Conservation (phyloP, 2,329 filamentous ascomycete species). For the Metarhizium anisopliae region DNA sequence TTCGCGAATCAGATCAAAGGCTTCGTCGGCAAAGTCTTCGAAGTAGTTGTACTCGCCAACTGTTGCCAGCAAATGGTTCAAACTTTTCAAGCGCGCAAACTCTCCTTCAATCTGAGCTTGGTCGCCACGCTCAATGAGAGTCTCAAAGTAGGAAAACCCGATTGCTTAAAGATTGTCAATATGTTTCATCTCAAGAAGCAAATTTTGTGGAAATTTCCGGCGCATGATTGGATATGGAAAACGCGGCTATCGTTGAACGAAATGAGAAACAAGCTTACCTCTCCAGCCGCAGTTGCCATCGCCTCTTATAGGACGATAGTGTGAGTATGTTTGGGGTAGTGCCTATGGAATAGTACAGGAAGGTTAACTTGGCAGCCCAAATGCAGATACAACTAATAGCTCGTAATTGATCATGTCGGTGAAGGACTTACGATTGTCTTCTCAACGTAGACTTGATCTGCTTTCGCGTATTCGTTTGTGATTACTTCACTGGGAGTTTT, state of each 20-base stretch:
- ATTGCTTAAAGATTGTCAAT: constrained; percentile 51
- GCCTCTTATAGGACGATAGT: constrained; percentile 79
- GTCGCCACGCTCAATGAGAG: constrained; percentile 61
- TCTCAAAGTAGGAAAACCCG: constrained; percentile 89
- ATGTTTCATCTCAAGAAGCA: background rate
- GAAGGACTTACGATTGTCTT: constrained; percentile 68
- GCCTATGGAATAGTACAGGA: constrained; percentile 38
- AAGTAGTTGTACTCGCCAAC: constrained; percentile 63
- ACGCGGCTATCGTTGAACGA: background rate
- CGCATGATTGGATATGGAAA: background rate
- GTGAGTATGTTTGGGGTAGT: constrained; percentile 73
- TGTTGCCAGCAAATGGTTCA: constrained; percentile 61
- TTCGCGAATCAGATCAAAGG: constrained; percentile 56
- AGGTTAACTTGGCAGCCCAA: background rate
- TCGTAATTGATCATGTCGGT: background rate
- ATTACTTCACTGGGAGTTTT: constrained; percentile 71
- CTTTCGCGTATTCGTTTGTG: constrained; percentile 77
- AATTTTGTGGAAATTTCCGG: background rate
- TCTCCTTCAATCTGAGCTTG: constrained; percentile 59
- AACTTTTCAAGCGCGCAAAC: constrained; percentile 58
- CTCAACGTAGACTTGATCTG: constrained; percentile 72
- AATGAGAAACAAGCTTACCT: constrained; percentile 51
- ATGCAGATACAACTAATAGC: too few relatives aligned
- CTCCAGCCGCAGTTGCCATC: constrained; percentile 97
- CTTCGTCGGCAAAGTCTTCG: constrained; percentile 77